These are phyloP conservation scores for Saussurea involucrata DNA, from an alignment of 129 eudicot genomes.

Conservation along the genomic window DNA sequence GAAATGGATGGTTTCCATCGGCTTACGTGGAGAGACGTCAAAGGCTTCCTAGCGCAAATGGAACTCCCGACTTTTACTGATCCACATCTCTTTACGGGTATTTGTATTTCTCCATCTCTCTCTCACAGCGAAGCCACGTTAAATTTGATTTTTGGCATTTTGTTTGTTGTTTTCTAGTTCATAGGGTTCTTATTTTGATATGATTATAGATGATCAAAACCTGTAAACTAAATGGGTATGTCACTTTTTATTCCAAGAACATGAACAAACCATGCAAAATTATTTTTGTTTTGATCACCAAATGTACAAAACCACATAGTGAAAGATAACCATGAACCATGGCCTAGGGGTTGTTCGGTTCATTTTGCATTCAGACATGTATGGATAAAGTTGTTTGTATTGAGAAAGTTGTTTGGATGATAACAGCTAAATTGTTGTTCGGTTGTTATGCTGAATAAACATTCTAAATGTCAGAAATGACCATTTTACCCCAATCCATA, in stretches of 20 bases:
- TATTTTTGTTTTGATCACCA: background rate
- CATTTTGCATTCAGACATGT: too few relatives aligned
- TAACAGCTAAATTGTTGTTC: too few relatives aligned
- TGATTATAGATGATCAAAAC: background rate
- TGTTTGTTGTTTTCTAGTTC: slow-evolving; percentile 22
- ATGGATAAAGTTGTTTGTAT: too few relatives aligned
- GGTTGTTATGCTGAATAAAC: too few relatives aligned
- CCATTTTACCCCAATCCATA: too few relatives aligned
- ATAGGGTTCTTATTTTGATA: slow-evolving; percentile 19
- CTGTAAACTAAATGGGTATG: slow-evolving; percentile 15
- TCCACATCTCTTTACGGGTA: slow-evolving; percentile 1
- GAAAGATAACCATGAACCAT: background rate
- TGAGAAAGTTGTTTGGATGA: too few relatives aligned
- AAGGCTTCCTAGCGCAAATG: slow-evolving; percentile 63
- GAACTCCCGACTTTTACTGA: slow-evolving; percentile 60
- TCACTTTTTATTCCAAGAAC: background rate
- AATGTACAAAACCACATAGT: background rate
- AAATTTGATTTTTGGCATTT: slow-evolving; percentile 24
- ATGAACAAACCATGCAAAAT: slow-evolving; percentile 10
- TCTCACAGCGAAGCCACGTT: slow-evolving; percentile 1
- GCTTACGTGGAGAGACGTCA: slow-evolving; percentile 79
- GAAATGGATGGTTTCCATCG: slow-evolving; percentile 94
- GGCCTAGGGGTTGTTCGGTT: too few relatives aligned
- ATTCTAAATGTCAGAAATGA: too few relatives aligned
- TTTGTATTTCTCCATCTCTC: too few relatives aligned